Evolutionary conservation across 805 yeast species (phyloP).

Genomic region (Komagataella populi): DNA sequence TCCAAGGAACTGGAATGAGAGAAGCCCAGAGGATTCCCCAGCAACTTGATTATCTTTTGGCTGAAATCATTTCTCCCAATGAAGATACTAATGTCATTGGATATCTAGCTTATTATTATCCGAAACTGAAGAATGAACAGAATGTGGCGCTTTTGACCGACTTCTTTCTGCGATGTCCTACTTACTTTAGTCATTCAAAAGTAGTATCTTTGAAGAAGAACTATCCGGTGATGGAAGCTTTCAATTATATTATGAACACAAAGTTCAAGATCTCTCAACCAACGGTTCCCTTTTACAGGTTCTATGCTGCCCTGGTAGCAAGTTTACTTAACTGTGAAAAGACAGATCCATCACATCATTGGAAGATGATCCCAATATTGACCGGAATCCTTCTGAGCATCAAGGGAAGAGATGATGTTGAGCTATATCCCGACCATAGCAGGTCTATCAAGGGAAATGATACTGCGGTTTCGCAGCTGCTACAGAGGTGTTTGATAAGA

Average conservation of each 20-base stretch:
- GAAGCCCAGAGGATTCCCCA: constrained; percentile 14
- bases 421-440: constrained; percentile 13
- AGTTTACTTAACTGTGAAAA: constrained; percentile 19
- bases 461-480: constrained; percentile 3
- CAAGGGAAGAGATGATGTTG: constrained; percentile 10
- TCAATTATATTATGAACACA: constrained; percentile 28
- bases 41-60: constrained; percentile 32
- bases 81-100: constrained; percentile 20
- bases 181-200: constrained; percentile 13
- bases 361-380: constrained; percentile 35
- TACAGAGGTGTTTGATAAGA: constrained; percentile 5
- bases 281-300: constrained; percentile 27
- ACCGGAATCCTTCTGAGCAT: constrained; percentile 29
- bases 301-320: constrained; percentile 22
- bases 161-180: constrained; percentile 28
- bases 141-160: constrained; percentile 30
- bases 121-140: constrained; percentile 30
- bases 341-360: constrained; percentile 14
- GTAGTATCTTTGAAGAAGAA: constrained; percentile 16
- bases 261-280: constrained; percentile 36
- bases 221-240: constrained; percentile 32
- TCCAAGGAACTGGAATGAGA: not conserved
- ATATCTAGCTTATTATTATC: constrained; percentile 35
- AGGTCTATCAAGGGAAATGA: constrained; percentile 12
- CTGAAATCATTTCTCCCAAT: constrained; percentile 28